A percentile compares a stretch with the other conserved stretches of the same genome.
Conservation (phyloP, 2,329 filamentous ascomycete species). For the Sporothrix protearum region DNA sequence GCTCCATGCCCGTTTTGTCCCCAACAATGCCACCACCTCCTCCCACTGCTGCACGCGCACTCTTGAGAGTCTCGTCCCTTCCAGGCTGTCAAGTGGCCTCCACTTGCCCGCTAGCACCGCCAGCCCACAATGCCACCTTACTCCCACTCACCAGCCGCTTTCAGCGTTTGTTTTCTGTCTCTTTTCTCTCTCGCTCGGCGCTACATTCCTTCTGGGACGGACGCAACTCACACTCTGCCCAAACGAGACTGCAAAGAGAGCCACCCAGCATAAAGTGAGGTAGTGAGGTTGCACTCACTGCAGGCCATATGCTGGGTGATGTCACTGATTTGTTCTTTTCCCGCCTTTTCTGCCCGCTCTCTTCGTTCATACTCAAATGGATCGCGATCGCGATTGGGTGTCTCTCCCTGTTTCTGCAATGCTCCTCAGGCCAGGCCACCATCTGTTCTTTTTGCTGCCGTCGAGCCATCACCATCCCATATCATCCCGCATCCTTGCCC, state of each 20-base stretch:
- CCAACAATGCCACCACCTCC: not conserved
- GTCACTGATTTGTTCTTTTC: not conserved
- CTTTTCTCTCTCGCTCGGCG: not conserved
- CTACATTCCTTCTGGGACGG: not conserved
- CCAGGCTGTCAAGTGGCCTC: not conserved
- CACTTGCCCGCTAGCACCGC: not conserved
- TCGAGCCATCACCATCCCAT: not conserved
- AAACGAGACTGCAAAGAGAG: not conserved
- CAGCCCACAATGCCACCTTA: constrained; percentile 6
- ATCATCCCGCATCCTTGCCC: not conserved
- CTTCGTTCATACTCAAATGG: not conserved
- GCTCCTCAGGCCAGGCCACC: not conserved
- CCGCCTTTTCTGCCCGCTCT: not conserved
- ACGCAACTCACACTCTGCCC: not conserved
- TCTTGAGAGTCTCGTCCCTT: not conserved
- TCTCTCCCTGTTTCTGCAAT: not conserved
- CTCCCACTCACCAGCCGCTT: not conserved
- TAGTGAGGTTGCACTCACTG: not conserved
- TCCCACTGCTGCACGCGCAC: not conserved
- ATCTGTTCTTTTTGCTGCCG: not conserved
- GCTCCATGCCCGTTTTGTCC: not conserved
- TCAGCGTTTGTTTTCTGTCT: not conserved
- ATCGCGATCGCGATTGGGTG: not conserved
- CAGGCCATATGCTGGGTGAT: constrained; percentile 4
- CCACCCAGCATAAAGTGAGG: not conserved